A percentile compares a stretch with the other conserved stretches of the same genome.
Conservation (phyloP, 2,329 filamentous ascomycete species). For the Thielaviopsis ethacetica region DNA sequence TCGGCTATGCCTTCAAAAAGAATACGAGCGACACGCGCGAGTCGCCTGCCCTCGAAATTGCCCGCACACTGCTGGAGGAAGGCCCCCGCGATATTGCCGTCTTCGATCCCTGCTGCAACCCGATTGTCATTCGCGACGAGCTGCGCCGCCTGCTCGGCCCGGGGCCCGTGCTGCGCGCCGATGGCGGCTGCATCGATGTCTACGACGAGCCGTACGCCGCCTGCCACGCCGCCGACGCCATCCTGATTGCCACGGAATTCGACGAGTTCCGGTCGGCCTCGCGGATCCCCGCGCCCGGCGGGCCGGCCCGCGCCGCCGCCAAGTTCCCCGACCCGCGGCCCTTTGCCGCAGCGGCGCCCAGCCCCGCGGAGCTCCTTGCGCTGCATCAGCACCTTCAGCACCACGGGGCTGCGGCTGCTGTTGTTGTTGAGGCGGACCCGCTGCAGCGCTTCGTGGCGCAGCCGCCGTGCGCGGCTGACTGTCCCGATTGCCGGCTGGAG, state of each 20-base stretch:
- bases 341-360: conserved; percentile 21
- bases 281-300: conserved; percentile 13
- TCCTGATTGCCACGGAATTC: conserved; percentile 39
- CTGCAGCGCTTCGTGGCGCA: conserved; percentile 28
- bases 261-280: conserved; percentile 35
- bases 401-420: too few species aligned
- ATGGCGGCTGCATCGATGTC: conserved; percentile 29
- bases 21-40: conserved; percentile 62
- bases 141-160: conserved; percentile 28
- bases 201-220: conserved; percentile 33
- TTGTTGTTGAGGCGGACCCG: conserved; percentile 25
- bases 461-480: conserved; percentile 28
- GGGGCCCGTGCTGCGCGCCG: conserved; percentile 17
- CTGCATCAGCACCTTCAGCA: conserved; percentile 21
- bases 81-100: conserved; percentile 46
- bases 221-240: conserved; percentile 30
- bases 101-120: conserved; percentile 49
- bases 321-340: conserved; percentile 28
- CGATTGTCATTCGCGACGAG: conserved; percentile 32
- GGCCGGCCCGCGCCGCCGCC: conserved; percentile 12
- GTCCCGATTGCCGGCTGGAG: conserved; percentile 33
- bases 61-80: conserved; percentile 49
- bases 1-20: conserved; percentile 70
- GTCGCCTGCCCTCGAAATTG: conserved; percentile 50
- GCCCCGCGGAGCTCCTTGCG: conserved; percentile 29